Conservation (phyloP, 495 filamentous ascomycete species). For the Pyronema domesticum region DNA sequence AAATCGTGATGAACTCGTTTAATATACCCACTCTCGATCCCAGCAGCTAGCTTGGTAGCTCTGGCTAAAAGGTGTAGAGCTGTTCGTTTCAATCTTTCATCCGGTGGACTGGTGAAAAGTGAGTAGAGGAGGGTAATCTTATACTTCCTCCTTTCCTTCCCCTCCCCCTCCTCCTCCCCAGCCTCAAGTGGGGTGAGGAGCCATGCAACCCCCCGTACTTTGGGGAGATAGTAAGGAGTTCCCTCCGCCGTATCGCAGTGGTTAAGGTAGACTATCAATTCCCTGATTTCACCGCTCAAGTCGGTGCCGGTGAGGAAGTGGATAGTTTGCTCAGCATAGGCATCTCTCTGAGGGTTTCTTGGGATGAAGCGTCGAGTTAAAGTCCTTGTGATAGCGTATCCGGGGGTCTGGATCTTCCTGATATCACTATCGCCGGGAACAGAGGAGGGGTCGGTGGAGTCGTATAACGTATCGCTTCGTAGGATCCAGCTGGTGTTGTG, state of each 20-base stretch:
- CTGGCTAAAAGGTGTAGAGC: conserved; percentile 50
- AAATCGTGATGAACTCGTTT: conserved; percentile 65
- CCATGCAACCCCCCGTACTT: conserved; percentile 53
- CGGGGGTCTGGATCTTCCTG: conserved; percentile 30
- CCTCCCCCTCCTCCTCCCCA: background rate
- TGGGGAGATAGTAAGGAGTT: conserved; percentile 76
- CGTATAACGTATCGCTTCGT: conserved; percentile 64
- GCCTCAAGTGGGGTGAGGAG: conserved; percentile 34
- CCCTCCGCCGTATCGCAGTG: conserved; percentile 43
- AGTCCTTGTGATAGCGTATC: conserved; percentile 38
- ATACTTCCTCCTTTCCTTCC: conserved; percentile 28
- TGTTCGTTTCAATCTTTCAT: conserved; percentile 46
- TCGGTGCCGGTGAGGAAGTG: conserved; percentile 36
- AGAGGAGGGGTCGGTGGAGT: conserved; percentile 27
- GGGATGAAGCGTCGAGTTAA: conserved; percentile 63
- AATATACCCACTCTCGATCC: conserved; percentile 40
- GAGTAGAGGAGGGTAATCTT: conserved; percentile 34
- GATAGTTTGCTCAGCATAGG: conserved; percentile 60
- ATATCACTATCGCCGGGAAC: background rate
- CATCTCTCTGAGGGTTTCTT: conserved; percentile 58
- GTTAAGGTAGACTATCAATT: conserved; percentile 60
- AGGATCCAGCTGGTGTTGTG: conserved; percentile 69
- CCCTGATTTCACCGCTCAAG: conserved; percentile 6
- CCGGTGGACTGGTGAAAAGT: conserved; percentile 35
- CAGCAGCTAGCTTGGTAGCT: conserved; percentile 60